phyloP scores from a whole-genome alignment of 805 yeast genomes.

The Metschnikowia sp. region DNA sequence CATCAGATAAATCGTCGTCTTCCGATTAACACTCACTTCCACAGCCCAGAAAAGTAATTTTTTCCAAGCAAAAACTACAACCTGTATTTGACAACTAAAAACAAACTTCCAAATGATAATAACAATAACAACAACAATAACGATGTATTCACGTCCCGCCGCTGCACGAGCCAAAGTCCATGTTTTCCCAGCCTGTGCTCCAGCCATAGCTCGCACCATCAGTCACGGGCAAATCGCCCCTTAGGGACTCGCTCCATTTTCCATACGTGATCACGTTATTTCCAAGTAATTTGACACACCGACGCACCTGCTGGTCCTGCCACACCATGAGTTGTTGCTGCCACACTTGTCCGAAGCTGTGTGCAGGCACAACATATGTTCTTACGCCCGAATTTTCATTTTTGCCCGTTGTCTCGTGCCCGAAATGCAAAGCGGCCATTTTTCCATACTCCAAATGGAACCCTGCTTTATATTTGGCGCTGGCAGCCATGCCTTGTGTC shows the following conservation, averaged over 20 bases:
- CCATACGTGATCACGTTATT: not conserved
- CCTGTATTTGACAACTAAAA: no score
- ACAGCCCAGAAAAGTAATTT: no score
- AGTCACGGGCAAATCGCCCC: conserved; percentile 2
- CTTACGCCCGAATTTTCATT: not conserved
- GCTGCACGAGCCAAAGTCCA: conserved; percentile 1
- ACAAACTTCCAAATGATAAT: no score
- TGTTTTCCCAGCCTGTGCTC: conserved; percentile 2
- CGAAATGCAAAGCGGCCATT: not conserved
- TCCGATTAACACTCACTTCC: no score
- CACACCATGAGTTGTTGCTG: conserved; percentile 9
- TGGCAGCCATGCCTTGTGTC: not conserved
- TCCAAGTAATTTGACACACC: not conserved
- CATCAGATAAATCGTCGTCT: no score
- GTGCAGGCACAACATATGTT: conserved; percentile 1
- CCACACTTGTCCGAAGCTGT: conserved; percentile 6
- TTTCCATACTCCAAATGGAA: not conserved
- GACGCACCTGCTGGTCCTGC: conserved; percentile 5
- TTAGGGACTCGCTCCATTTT: not conserved
- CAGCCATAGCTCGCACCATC: conserved; percentile 1
- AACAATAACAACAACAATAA: no score
- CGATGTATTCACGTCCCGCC: not conserved
- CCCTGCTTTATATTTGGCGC: not conserved
- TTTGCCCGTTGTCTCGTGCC: not conserved
- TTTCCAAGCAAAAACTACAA: no score